Evolutionary conservation across 345 rosid species (phyloP).

Genomic region (Eucalyptus regnans): DNA sequence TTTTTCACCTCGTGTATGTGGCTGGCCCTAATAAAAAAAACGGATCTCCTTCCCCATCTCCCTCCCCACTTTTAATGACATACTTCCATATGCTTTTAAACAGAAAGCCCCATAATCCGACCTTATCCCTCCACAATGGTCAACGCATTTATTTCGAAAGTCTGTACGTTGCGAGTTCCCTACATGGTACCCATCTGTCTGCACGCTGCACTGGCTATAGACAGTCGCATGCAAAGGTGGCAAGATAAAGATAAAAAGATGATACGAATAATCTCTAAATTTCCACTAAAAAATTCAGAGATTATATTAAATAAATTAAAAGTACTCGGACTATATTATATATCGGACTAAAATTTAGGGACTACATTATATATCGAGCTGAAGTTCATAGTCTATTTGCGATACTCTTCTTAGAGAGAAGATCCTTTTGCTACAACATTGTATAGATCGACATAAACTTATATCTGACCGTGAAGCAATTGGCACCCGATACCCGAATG

Average conservation of each 20-base stretch:
- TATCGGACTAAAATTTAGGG: too few species aligned
- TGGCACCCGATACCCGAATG: background rate
- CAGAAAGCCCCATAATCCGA: background rate
- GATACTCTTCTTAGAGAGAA: background rate
- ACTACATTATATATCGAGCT: too few species aligned
- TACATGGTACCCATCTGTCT: background rate
- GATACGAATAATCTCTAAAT: too few species aligned
- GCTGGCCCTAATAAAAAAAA: background rate
- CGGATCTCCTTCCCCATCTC: background rate
- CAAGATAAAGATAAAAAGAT: background rate
- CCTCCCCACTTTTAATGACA: background rate
- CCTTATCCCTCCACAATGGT: background rate
- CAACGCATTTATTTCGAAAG: background rate
- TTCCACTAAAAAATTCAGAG: too few species aligned
- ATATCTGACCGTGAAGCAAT: rapidly evolving
- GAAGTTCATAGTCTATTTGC: too few species aligned
- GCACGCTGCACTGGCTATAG: background rate
- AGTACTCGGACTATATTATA: too few species aligned
- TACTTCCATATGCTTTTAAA: background rate
- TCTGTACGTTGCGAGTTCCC: background rate
- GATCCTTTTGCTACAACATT: rapidly evolving
- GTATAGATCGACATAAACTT: background rate
- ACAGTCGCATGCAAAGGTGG: background rate
- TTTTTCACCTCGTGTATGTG: background rate
- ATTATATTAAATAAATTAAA: too few species aligned